These are phyloP conservation scores for Moesziomyces sp. DNA, from an alignment of 1,284 basidiomycete species.

Conservation along the genomic window DNA sequence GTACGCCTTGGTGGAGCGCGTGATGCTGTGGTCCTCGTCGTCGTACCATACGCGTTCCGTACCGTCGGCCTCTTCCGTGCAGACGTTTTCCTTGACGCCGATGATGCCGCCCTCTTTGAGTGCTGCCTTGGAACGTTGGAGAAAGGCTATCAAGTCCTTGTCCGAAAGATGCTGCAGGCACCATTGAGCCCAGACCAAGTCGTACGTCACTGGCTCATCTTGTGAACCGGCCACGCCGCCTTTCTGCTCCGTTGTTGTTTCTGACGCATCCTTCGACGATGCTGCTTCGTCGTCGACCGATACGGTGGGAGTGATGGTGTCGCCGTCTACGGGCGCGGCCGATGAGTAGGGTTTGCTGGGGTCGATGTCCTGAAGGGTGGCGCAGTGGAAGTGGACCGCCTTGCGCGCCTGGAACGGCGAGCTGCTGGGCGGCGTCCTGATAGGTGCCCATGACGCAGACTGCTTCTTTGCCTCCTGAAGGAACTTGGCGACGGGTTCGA, in stretches of 20 bases:
- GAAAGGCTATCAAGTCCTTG: slow-evolving; percentile 60
- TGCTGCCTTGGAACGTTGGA: slow-evolving; percentile 49
- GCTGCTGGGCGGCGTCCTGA: slow-evolving; percentile 43
- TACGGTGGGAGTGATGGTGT: slow-evolving; percentile 24
- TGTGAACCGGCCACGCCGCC: slow-evolving; percentile 36
- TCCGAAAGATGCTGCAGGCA: slow-evolving; percentile 66
- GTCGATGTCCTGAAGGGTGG: slow-evolving; percentile 63
- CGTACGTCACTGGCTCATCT: slow-evolving; percentile 53
- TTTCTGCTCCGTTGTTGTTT: not conserved
- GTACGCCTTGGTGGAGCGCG: slow-evolving; percentile 60
- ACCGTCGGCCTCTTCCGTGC: slow-evolving; percentile 60
- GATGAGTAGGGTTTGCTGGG: slow-evolving; percentile 51
- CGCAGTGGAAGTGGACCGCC: slow-evolving; percentile 60
- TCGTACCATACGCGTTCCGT: slow-evolving; percentile 64
- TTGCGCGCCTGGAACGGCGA: slow-evolving; percentile 62
- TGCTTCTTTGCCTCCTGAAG: slow-evolving; percentile 56
- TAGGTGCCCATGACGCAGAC: slow-evolving; percentile 50
- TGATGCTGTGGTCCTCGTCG: slow-evolving; percentile 66
- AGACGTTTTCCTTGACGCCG: slow-evolving; percentile 66
- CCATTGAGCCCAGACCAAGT: slow-evolving; percentile 66
- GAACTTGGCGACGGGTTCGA: slow-evolving; percentile 66
- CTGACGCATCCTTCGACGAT: not conserved
- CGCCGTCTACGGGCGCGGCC: slow-evolving; percentile 12
- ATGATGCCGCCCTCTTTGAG: slow-evolving; percentile 60
- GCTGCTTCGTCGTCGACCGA: slow-evolving; percentile 30